Base-by-base conservation (phyloP, 2,329 filamentous ascomycete genomes). In the Drechslerella dactyloides region DNA sequence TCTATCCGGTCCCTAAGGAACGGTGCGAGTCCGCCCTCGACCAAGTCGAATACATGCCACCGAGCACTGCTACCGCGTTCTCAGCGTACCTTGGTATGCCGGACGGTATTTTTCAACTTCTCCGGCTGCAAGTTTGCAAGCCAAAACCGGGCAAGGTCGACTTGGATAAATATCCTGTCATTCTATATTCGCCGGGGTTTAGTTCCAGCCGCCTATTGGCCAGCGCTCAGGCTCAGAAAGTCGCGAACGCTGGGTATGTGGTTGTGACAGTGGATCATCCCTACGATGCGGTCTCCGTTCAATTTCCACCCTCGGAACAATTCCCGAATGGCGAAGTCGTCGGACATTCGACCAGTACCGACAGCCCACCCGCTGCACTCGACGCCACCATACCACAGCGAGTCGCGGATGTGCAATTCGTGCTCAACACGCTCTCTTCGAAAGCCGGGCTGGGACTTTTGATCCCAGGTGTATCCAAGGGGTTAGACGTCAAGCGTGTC, bases 281-380 rank as follows among this genome's bases (percentile, higher is more conserved):
- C 7, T 37, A 37, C 13, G 33, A 37, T 37, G 33, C 33, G 33
- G 33, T 37, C 13, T 37, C 13, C 13, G 33, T 37, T 37, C 33
- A 37, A 37, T 37, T 37, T 37, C 78, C 78, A 0, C n/a, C n/a
- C n/a, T n/a, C n/a, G n/a, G n/a, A n/a, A n/a, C n/a, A n/a, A n/a
- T n/a, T n/a, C n/a, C n/a, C n/a, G n/a, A 75, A 79, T 44, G 76
- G 74, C n/a, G 33, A 62, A 1, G 52, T 76, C 6, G 48, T 72
- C 48, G 33, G 33, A 37, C 33, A 37, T 65, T 48, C 1, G 35
- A 53, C 42, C 69, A 74, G 56, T 74, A 13, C 37, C 55, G 5
- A 46, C 69, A 40, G 24, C 23, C 15, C n/a, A n/a, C n/a, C n/a
- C n/a, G n/a, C n/a, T n/a, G n/a, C 23, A 57, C n/a, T n/a, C 42